phyloP scores from a whole-genome alignment of 225 moss, liverwort and hornwort genomes.

The Neckera pumila region DNA sequence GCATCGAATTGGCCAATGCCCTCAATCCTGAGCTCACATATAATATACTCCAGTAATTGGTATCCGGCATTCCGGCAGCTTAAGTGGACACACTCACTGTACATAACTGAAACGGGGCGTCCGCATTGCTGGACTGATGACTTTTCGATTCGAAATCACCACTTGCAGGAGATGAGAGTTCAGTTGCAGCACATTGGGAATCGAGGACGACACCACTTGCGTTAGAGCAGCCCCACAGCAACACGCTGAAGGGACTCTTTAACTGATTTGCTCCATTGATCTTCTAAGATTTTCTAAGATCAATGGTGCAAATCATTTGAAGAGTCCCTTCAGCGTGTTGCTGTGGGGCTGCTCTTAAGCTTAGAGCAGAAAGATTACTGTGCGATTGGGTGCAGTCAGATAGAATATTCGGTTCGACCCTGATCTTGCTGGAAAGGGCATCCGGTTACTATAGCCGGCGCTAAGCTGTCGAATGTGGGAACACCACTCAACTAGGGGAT shows the following conservation, averaged over 20 bases:
- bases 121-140: background rate
- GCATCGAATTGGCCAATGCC: too few species aligned
- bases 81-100: background rate
- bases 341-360: too few species aligned
- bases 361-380: background rate
- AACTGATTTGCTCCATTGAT: too few species aligned
- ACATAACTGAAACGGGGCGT: background rate
- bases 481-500: too few species aligned
- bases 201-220: background rate
- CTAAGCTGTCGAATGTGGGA: too few species aligned
- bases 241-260: too few species aligned
- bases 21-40: too few species aligned
- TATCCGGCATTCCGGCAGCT: background rate
- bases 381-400: background rate
- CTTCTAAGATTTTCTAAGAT: too few species aligned
- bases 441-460: too few species aligned
- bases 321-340: too few species aligned
- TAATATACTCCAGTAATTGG: background rate
- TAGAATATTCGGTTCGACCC: background rate
- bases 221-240: too few species aligned
- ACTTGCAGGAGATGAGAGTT: background rate
- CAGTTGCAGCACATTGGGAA: background rate
- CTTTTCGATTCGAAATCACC: background rate
- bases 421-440: background rate
- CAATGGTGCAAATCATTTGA: too few species aligned